Base-by-base conservation (phyloP, 2,329 filamentous ascomycete genomes). In the Talaromyces sp. region DNA sequence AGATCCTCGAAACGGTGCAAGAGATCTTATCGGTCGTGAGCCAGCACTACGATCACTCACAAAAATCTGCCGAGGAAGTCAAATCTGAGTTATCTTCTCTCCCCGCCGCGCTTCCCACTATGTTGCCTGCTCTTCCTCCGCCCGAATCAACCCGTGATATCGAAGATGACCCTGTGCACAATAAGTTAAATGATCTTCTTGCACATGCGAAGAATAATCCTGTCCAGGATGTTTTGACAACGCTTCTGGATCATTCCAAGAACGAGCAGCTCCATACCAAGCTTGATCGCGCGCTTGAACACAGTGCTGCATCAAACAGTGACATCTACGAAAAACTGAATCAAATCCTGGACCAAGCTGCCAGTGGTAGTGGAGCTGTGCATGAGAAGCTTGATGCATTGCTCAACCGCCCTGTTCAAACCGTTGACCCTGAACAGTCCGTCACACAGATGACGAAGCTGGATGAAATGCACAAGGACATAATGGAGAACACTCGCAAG, bases 21-120 rank as follows among this genome's bases (percentile, higher is more conserved):
- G 90, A 97, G 64, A 86, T 97, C n/a, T 80, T 95, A 35, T 79
- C 85, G 7, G 81, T 95, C 20, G 89, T 96, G 49, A 88, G 86
- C 20, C 85, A 95, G 68, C 92, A 97, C 69, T 96, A 89, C 65
- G 91, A 96, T 62, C 90, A 96, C 67, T 89, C 91, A 13, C 91
- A 92, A 72, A 81, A 83, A 40, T 82, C 86, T 0, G 76, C 79
- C 1, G 79, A 86, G 49, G 84, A 88, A 49, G 75, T 85, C 49
- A 85, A 83, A 65, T 79, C 81, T 10, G 80, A 80, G 49, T 70
- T 78, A n/a, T 76, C 77, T 22, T 71, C 77, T 11, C 73, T 81
- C 45, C 76, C 79, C 29, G 65, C 72, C 27, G 67, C 80, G 1
- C 82, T 87, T 57, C 79, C 80, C n/a, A 76, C 80, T 22, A 76